Conservation (phyloP, 768 basidiomycete species). For the Leccinellum rugosiceps region DNA sequence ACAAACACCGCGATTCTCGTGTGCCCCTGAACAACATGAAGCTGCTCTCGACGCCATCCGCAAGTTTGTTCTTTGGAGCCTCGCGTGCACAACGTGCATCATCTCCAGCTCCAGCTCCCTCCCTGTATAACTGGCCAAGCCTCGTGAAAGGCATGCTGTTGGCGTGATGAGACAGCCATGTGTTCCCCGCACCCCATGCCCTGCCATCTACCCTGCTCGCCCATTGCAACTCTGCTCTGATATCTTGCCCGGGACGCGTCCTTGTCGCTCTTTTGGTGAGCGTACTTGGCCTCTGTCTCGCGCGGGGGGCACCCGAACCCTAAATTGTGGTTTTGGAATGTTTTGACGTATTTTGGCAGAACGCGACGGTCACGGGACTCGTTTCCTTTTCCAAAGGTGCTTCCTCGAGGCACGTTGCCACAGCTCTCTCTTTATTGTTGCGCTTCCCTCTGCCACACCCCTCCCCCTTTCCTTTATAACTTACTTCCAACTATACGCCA, state of each 20-base stretch:
- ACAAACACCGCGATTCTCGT: conserved; percentile 37
- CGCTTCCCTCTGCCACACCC: conserved; percentile 13
- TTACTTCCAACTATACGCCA: conserved; percentile 4
- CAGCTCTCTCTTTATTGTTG: conserved; percentile 20
- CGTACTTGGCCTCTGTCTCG: too few species aligned
- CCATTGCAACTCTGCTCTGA: background rate
- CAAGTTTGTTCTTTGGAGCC: background rate
- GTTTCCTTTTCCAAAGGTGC: conserved; percentile 32
- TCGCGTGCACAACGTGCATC: background rate
- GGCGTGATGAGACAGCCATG: conserved; percentile 5
- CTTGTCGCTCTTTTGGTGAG: background rate
- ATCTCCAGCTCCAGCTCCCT: background rate
- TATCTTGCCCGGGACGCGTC: background rate
- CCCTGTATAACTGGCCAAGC: conserved; percentile 1
- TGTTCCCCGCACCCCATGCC: conserved; percentile 14
- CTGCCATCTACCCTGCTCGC: conserved; percentile 2
- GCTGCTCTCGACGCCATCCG: background rate
- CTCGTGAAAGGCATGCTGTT: conserved; percentile 22
- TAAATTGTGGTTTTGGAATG: conserved; percentile 18
- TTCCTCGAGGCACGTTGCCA: conserved; percentile 31
- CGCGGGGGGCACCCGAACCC: too few species aligned
- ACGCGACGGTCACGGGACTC: conserved; percentile 37
- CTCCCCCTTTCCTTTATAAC: conserved; percentile 3
- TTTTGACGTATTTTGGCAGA: conserved; percentile 24
- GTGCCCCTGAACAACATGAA: conserved; percentile 11